These are phyloP conservation scores for Mycena rosella DNA, from an alignment of 768 basidiomycete genomes.

Conservation along the genomic window DNA sequence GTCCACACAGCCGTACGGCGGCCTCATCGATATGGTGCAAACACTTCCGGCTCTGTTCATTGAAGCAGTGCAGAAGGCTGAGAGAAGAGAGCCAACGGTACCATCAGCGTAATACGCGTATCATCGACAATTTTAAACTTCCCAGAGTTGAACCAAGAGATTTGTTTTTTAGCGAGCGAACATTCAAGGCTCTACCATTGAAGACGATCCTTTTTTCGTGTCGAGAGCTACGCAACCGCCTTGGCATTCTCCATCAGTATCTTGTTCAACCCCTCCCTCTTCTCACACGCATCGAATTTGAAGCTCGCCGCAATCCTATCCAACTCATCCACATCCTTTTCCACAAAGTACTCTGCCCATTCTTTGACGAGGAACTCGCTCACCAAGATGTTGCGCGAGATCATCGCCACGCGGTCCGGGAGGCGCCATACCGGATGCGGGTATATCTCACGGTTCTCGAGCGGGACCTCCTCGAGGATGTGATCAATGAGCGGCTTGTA, in stretches of 20 bases:
- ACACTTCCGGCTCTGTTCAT: too few relatives aligned
- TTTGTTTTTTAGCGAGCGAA: too few relatives aligned
- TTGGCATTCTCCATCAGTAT: slow-evolving; percentile 60
- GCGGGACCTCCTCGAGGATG: slow-evolving; percentile 67
- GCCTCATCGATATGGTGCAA: too few relatives aligned
- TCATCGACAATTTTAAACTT: too few relatives aligned
- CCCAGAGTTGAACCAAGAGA: too few relatives aligned
- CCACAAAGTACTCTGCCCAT: slow-evolving; percentile 78
- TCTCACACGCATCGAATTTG: slow-evolving; percentile 75
- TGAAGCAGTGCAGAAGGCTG: too few relatives aligned
- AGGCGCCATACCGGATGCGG: slow-evolving; percentile 76
- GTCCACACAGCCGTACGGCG: too few relatives aligned
- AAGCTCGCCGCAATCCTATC: slow-evolving; percentile 85
- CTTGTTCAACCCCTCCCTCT: slow-evolving; percentile 74
- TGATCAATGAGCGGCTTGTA: slow-evolving; percentile 78
- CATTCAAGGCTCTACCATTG: too few relatives aligned
- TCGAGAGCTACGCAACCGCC: slow-evolving; percentile 8
- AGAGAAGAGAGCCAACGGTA: too few relatives aligned
- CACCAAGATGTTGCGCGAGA: slow-evolving; percentile 77
- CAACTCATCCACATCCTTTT: slow-evolving; percentile 69
- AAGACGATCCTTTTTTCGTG: too few relatives aligned
- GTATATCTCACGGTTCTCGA: slow-evolving; percentile 66
- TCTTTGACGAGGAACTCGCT: slow-evolving; percentile 79
- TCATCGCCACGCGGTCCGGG: slow-evolving; percentile 63
- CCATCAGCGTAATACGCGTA: too few relatives aligned